Evolutionary conservation across 163 green algal genomes (phyloP).

Genomic region (Prototheca cutis): DNA sequence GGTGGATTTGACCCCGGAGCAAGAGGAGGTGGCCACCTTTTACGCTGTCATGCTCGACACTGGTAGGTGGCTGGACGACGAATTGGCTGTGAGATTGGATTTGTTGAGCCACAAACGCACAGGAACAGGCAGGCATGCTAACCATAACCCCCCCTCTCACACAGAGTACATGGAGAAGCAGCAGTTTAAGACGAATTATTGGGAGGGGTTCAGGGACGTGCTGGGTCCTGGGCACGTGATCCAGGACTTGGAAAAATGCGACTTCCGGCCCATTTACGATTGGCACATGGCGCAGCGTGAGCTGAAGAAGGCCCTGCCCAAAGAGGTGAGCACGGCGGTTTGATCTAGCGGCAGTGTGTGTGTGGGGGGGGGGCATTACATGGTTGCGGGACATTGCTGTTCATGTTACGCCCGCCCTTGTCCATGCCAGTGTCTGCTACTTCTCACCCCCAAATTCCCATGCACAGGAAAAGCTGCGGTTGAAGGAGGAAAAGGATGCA

Average conservation of each 20-base stretch:
- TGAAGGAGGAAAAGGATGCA: conserved; percentile 72
- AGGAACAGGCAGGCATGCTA: too few species aligned
- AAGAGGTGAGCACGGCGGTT: conserved; percentile 83
- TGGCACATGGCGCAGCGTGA: conserved; percentile 77
- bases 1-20: conserved; percentile 79
- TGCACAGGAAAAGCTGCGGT: conserved; percentile 75
- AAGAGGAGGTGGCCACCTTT: conserved; percentile 94
- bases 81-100: background rate
- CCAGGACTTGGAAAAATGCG: conserved; percentile 58
- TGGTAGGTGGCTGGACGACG: background rate
- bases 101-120: background rate
- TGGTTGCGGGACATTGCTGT: too few species aligned
- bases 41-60: conserved; percentile 95
- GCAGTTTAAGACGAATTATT: conserved; percentile 89
- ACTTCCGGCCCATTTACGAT: conserved; percentile 94
- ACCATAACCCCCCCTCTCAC: too few species aligned
- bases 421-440: too few species aligned
- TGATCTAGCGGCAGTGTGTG: too few species aligned
- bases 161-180: conserved; percentile 91
- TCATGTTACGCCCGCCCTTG: too few species aligned
- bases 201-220: conserved; percentile 65
- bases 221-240: conserved; percentile 78
- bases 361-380: too few species aligned
- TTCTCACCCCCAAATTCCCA: too few species aligned
- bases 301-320: conserved; percentile 75